phyloP scores from a whole-genome alignment of 805 yeast genomes.

The Kluyveromyces wickerhamii region DNA sequence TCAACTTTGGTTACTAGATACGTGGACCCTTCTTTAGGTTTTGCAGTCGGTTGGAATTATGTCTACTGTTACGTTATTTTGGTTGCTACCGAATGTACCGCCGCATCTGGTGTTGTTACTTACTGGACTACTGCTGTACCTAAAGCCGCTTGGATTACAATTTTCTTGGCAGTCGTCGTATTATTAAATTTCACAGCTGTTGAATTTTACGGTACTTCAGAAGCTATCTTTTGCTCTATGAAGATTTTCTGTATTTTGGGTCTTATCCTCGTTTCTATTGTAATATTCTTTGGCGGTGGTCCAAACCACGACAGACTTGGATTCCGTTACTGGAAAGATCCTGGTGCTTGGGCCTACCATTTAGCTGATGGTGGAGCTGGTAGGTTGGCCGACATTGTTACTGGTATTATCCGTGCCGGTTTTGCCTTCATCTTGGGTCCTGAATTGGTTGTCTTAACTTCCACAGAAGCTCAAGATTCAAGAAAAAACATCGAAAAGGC shows the following conservation, averaged over 20 bases:
- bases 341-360: constrained; percentile 50
- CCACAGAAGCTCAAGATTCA: constrained; percentile 54
- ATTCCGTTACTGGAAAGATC: constrained; percentile 57
- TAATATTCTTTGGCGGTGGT: constrained; percentile 45
- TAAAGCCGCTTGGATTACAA: constrained; percentile 53
- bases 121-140: constrained; percentile 52
- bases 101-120: constrained; percentile 51
- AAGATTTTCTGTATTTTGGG: constrained; percentile 41
- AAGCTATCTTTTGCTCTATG: constrained; percentile 35
- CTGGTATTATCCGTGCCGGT: constrained; percentile 55
- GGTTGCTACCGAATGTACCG: constrained; percentile 54
- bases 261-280: constrained; percentile 36
- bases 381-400: constrained; percentile 55
- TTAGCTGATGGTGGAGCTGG: constrained; percentile 49
- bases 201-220: constrained; percentile 37
- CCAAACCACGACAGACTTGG: constrained; percentile 46
- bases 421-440: constrained; percentile 59
- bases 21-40: constrained; percentile 49
- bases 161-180: constrained; percentile 42
- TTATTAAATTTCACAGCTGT: constrained; percentile 46
- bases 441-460: constrained; percentile 50
- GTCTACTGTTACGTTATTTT: constrained; percentile 41
- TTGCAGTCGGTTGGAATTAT: constrained; percentile 55
- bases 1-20: constrained; percentile 54
- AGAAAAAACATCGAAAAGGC: constrained; percentile 57